Conservation (phyloP, 306 rosid genomes). For the Prunus dulcis region DNA sequence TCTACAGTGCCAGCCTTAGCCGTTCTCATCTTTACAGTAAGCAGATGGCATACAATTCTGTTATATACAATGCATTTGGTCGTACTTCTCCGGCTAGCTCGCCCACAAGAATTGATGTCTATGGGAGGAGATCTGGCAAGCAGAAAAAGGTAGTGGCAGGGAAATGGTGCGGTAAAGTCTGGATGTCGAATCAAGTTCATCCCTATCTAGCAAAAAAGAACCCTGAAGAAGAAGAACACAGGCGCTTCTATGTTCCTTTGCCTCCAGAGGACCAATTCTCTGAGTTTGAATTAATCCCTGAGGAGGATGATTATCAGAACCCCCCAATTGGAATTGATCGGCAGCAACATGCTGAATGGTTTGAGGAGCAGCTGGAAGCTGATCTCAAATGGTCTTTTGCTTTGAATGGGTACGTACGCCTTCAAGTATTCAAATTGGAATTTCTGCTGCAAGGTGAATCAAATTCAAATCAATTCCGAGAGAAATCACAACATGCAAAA, state of each 20-base stretch:
- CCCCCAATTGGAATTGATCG: not conserved
- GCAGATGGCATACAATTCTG: conserved; percentile 98
- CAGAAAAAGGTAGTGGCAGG: conserved; percentile 88
- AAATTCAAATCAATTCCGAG: too few relatives aligned
- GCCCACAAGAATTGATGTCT: conserved; percentile 54
- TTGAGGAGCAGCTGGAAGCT: conserved; percentile 35
- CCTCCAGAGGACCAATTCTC: not conserved
- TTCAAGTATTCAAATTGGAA: too few relatives aligned
- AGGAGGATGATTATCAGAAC: not conserved
- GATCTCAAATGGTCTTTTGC: conserved; percentile 41
- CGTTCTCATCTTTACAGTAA: conserved; percentile 92
- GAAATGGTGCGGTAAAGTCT: conserved; percentile 98
- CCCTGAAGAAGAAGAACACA: conserved; percentile 45
- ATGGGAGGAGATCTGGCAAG: conserved; percentile 62
- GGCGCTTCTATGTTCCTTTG: conserved; percentile 21
- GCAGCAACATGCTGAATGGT: conserved; percentile 9
- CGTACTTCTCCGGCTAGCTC: conserved; percentile 56
- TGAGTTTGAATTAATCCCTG: not conserved
- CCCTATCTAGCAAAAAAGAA: conserved; percentile 67
- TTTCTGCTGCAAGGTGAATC: too few relatives aligned
- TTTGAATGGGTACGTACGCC: conserved; percentile 25
- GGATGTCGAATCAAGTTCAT: conserved; percentile 97
- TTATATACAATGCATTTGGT: conserved; percentile 86
- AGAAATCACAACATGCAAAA: too few relatives aligned
- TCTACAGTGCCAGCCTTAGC: conserved; percentile 87